Evolutionary conservation across 2,329 filamentous ascomycete species (phyloP).

Genomic region (Cadophora sp.): DNA sequence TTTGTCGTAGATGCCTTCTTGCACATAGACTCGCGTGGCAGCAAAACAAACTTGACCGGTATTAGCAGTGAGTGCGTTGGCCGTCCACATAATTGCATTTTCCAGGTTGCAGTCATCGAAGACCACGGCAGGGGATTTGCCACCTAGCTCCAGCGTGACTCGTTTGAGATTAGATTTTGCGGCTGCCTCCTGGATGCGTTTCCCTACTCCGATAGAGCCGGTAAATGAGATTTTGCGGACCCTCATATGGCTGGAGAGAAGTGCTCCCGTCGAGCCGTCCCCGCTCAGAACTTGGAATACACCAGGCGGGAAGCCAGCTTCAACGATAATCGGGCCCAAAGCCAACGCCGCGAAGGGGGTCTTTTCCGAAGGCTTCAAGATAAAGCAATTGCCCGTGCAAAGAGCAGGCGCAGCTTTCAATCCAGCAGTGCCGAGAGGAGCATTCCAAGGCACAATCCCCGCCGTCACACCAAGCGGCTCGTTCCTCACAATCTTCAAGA

Average conservation of each 20-base stretch:
- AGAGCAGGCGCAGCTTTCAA: slow-evolving; percentile 66
- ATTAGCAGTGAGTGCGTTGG: slow-evolving; percentile 66
- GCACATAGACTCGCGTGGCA: slow-evolving; percentile 74
- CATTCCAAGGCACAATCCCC: slow-evolving; percentile 65
- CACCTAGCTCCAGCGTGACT: slow-evolving; percentile 52
- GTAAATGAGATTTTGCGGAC: slow-evolving; percentile 51
- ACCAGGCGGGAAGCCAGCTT: slow-evolving; percentile 46
- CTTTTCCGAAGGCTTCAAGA: slow-evolving; percentile 69
- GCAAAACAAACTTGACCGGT: slow-evolving; percentile 80
- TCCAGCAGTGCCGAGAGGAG: slow-evolving; percentile 53
- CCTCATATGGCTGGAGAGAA: slow-evolving; percentile 47
- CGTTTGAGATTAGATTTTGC: slow-evolving; percentile 51
- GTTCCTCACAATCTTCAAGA: slow-evolving; percentile 48
- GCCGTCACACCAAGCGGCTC: slow-evolving; percentile 55
- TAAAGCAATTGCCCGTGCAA: slow-evolving; percentile 63
- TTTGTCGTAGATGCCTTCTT: slow-evolving; percentile 60
- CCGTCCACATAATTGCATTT: slow-evolving; percentile 53
- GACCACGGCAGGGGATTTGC: slow-evolving; percentile 51
- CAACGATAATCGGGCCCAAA: slow-evolving; percentile 45
- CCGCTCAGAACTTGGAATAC: slow-evolving; percentile 50
- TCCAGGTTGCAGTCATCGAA: slow-evolving; percentile 53
- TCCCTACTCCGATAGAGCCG: slow-evolving; percentile 47
- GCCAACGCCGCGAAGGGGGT: slow-evolving; percentile 62
- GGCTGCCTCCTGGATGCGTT: slow-evolving; percentile 49
- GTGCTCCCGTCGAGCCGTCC: slow-evolving; percentile 48